Base-by-base conservation (phyloP, 148 eudicot species). In the Dianthus caryophyllus region DNA sequence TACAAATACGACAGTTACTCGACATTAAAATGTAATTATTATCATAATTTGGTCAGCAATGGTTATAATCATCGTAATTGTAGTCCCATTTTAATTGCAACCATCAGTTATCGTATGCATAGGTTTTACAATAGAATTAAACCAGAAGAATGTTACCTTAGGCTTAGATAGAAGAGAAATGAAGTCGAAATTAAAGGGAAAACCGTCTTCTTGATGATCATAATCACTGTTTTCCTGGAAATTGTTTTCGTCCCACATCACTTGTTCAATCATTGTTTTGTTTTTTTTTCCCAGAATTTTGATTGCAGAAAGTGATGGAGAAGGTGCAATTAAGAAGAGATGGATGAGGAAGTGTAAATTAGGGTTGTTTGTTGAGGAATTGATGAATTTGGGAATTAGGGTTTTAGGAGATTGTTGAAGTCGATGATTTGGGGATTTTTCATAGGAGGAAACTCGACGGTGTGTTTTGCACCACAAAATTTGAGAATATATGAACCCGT, bases 161-260 rank as follows among this genome's bases (percentile, higher is more conserved):
- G 91, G 89, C 55, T 88, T 91, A 58, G 89, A 73, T 2, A 86
- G 43, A 61, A 83, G 58, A 25, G 95, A 83, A 15, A 80, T 67
- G 74, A 83, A 78, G 56, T 88, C 97, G 66, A 91, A 88, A 67
- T 84, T 78, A 57, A 80, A 75, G 54, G 81, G 52, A 74, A 77
- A 81, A 24, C 74, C 82, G 2, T 77, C 72, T 16, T 70, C 58
- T 29, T 69, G 73, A 11, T 79, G 50, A 41, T 66, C 55, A 61
- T 73, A 70, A 13, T 69, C 21, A 38, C 30, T 26, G 54, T 72
- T 62, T 22, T 78, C 68, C 0, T 71, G 31, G 49, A 65, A 75
- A 43, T 14, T 61, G 52, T 75, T 66, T 31, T 84, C 87, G 30
- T 84, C 84, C 83, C 87, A 77, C 85, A 72, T 79, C 84, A 81